These are phyloP conservation scores for Huiozyma sinensis DNA, from an alignment of 805 yeast species.

Conservation along the genomic window DNA sequence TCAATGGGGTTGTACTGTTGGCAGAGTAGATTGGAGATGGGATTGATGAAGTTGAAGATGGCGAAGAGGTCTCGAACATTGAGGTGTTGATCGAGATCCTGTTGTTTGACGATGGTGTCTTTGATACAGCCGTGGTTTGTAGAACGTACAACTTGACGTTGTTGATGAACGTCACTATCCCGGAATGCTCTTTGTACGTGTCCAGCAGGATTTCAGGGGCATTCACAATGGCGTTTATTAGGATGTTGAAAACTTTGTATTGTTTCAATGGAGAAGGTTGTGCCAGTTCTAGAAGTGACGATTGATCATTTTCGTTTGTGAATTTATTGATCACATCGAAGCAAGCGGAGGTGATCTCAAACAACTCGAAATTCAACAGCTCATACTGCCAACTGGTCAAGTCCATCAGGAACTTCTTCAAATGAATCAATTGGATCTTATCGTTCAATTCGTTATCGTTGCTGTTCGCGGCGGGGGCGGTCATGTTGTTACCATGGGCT, in stretches of 20 bases:
- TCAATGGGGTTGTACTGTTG: constrained; percentile 24
- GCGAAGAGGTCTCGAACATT: neutral
- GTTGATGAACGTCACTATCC: constrained; percentile 16
- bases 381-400: constrained; percentile 38
- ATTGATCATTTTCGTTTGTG: constrained; percentile 21
- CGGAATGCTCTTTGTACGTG: constrained; percentile 16
- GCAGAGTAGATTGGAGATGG: constrained; percentile 24
- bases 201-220: constrained; percentile 18
- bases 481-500: constrained; percentile 2
- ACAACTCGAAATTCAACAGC: constrained; percentile 26
- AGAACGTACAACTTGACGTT: constrained; percentile 8
- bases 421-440: constrained; percentile 32
- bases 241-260: constrained; percentile 15
- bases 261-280: constrained; percentile 19
- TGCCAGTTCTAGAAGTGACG: constrained; percentile 17
- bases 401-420: constrained; percentile 42
- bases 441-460: constrained; percentile 22
- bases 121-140: constrained; percentile 1
- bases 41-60: constrained; percentile 9
- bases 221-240: constrained; percentile 16
- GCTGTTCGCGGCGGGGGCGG: constrained; percentile 3
- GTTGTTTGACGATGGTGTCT: constrained; percentile 1
- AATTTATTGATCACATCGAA: constrained; percentile 24
- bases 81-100: neutral
- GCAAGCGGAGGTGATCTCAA: constrained; percentile 24